Percentiles rank a stretch among this genome's conserved stretches.
phyloP scores from a whole-genome alignment of 2,329 filamentous ascomycete genomes.

The Diaporthe amygdali region DNA sequence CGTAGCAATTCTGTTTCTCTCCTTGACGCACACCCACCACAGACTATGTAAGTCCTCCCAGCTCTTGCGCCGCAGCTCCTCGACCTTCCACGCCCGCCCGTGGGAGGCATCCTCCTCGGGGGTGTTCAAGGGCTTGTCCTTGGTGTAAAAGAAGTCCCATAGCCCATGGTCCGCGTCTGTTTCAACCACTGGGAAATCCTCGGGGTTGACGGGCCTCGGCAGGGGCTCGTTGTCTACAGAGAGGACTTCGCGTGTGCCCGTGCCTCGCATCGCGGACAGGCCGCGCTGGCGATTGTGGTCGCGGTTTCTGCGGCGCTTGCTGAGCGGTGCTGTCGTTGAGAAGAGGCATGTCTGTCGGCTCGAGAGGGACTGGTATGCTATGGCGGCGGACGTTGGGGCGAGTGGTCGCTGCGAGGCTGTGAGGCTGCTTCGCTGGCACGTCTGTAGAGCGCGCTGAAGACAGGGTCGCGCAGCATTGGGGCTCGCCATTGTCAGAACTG shows the following conservation, averaged over 20 bases:
- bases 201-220: conserved; percentile 64
- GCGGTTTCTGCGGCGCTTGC: conserved; percentile 37
- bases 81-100: conserved; percentile 82
- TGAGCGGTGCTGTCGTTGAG: conserved; percentile 37
- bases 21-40: conserved; percentile 94
- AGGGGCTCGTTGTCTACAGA: conserved; percentile 75
- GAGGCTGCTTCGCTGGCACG: conserved; percentile 19
- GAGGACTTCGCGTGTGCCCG: conserved; percentile 75
- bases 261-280: conserved; percentile 79
- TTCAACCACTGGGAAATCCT: conserved; percentile 62
- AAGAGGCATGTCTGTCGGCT: conserved; percentile 33
- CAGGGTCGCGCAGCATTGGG: conserved; percentile 17
- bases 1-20: conserved; percentile 89
- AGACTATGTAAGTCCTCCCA: conserved; percentile 92
- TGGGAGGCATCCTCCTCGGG: conserved; percentile 74
- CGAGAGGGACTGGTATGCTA: not conserved
- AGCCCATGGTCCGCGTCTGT: conserved; percentile 82
- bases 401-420: not conserved
- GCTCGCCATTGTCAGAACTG: conserved; percentile 17
- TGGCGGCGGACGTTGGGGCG: not conserved
- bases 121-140: conserved; percentile 70
- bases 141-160: conserved; percentile 86
- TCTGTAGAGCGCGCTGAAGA: conserved; percentile 17
- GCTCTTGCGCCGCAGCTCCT: conserved; percentile 86
- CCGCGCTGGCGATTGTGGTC: conserved; percentile 84